A percentile compares a stretch with the other conserved stretches of the same genome.
Evolutionary conservation across 78 protist genomes (phyloP).

Genomic region (Dictyostelium purpureum): DNA sequence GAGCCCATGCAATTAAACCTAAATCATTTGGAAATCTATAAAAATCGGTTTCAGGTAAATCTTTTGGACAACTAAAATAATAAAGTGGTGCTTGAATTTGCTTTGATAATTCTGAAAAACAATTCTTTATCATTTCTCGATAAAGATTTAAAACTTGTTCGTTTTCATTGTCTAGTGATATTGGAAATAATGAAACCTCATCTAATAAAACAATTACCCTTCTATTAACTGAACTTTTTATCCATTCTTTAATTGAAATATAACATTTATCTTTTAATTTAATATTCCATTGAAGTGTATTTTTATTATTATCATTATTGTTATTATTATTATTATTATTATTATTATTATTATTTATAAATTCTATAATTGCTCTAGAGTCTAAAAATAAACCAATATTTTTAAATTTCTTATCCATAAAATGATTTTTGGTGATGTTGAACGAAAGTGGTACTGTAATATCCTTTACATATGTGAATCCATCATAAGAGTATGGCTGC

Average conservation of each 20-base stretch:
- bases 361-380: slow-evolving; percentile 10
- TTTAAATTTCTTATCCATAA: background rate
- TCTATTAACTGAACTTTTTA: background rate
- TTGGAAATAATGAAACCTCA: slow-evolving; percentile 45
- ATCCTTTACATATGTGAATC: slow-evolving; percentile 1
- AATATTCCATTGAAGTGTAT: background rate
- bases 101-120: background rate
- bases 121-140: background rate
- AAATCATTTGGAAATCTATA: slow-evolving; percentile 58
- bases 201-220: slow-evolving; percentile 37
- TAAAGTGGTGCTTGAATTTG: slow-evolving; percentile 17
- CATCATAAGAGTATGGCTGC: slow-evolving; percentile 24
- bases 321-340: background rate
- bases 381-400: slow-evolving; percentile 5
- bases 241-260: slow-evolving; percentile 45
- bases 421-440: background rate
- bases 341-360: background rate
- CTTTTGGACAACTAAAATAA: slow-evolving; percentile 24
- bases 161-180: slow-evolving; percentile 8
- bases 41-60: slow-evolving; percentile 24
- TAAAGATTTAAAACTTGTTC: background rate
- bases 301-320: background rate
- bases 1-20: slow-evolving; percentile 60
- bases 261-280: background rate
- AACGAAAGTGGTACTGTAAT: slow-evolving; percentile 18